Evolutionary conservation across 2,329 filamentous ascomycete genomes (phyloP), one percentile per base, ranked within the genome.

Genomic region (Balansia obtecta): DNA sequence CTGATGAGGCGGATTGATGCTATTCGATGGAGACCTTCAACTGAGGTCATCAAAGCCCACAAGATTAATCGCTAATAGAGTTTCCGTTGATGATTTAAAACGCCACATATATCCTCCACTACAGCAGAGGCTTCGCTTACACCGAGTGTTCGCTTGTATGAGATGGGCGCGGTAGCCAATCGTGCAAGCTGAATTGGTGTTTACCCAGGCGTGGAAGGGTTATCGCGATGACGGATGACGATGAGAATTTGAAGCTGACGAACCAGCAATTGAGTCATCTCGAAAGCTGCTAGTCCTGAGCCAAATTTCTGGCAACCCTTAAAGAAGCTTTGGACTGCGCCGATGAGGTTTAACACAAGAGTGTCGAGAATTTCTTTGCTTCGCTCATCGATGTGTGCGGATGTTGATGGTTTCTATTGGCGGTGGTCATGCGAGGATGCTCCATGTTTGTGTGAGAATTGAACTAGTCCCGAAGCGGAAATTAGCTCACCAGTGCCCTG

Each of bases 401-500:
- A 37, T 12, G 15, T 37, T 37, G 34, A 18, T 41, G 18, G 20
- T n/a, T 41, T 5, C 39, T 41, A 41, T 10, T 2, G 39, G 12
- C 13, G 1, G 12, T 47, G 34, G 16, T 33, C 33, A 47, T 18
- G 7, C 30, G 22, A 38, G n/a, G n/a, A 7, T 47, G 45, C 11
- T 33, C 13, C 34, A 27, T 40, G 45, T 8, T 40, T n/a, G 16
- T 10, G 8, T 11, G 22, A 11, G 34, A 37, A 37, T 37, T 4
- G 5, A 12, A 42, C 49, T 47, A 50, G 30, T 47, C 49, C 44
- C 18, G 46, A 50, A 37, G 10, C 6, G 44, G 34, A 42, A 11
- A 27, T 27, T 8, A 7, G 3, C 27, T 18, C 32, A 13, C 15
- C 33, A 2, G 8, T 12, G n/a, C 27, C 45, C 20, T n/a, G 37